Conservation (phyloP, 139 green algal species). For the Marvania coccoides region DNA sequence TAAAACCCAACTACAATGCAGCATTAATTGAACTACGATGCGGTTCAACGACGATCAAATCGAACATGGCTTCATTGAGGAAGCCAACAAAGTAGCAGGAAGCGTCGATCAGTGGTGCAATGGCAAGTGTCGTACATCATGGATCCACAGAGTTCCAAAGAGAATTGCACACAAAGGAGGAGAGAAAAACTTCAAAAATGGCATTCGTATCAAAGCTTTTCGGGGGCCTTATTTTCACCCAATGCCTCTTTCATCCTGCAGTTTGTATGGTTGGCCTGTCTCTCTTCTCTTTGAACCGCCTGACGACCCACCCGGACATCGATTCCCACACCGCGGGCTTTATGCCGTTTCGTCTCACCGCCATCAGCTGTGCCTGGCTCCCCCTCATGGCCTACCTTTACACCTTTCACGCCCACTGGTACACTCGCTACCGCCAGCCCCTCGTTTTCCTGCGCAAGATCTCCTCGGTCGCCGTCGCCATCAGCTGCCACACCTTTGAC, state of each 20-base stretch:
- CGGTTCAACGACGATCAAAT: neutral
- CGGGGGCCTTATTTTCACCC: neutral
- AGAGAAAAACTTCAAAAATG: neutral
- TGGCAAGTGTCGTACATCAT: neutral
- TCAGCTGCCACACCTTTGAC: no score
- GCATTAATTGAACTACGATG: neutral
- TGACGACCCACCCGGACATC: neutral
- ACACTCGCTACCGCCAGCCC: neutral
- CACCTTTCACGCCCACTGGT: neutral
- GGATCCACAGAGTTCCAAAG: no score
- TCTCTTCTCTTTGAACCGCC: neutral
- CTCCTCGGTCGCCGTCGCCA: neutral
- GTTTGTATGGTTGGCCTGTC: conserved; percentile 1
- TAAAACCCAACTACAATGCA: no score
- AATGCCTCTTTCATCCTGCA: neutral
- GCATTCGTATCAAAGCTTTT: neutral
- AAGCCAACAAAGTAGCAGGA: neutral
- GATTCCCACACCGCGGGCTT: neutral
- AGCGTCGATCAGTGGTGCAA: neutral
- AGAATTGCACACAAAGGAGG: no score
- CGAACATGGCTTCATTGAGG: neutral
- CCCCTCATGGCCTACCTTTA: neutral
- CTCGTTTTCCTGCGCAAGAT: neutral
- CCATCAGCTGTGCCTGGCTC: neutral
- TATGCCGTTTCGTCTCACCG: no score